Conservation (phyloP, 805 yeast genomes). For the Ogataea dorogensis region DNA sequence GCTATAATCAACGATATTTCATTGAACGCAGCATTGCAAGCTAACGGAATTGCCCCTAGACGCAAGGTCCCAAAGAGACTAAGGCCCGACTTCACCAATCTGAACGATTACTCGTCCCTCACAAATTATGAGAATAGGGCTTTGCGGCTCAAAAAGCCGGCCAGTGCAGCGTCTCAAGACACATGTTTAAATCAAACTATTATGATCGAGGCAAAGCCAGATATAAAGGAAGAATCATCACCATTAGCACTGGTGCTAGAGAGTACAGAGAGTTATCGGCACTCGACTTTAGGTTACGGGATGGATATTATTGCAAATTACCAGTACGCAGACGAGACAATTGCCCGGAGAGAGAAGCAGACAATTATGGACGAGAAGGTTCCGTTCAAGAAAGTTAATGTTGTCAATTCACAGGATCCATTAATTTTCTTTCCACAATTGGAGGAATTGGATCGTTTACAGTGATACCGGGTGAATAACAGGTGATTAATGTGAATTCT, state of each 20-base stretch:
- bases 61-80: conserved; percentile 12
- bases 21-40: conserved; percentile 38
- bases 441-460: conserved; percentile 5
- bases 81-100: conserved; percentile 20
- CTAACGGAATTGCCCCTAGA: conserved; percentile 29
- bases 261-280: conserved; percentile 13
- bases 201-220: conserved; percentile 21
- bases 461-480: conserved; percentile 8
- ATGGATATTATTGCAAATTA: conserved; percentile 22
- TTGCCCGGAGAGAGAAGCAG: conserved; percentile 6
- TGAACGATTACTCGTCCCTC: conserved; percentile 17
- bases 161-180: conserved; percentile 11
- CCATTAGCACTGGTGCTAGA: conserved; percentile 22
- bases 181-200: conserved; percentile 19
- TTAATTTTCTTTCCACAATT: conserved; percentile 5
- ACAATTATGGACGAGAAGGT: conserved; percentile 1
- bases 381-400: conserved; percentile 7
- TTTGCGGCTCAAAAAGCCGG: conserved; percentile 7
- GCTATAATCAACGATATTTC: conserved; percentile 38
- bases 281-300: conserved; percentile 18
- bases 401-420: conserved; percentile 11
- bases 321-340: conserved; percentile 16
- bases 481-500: background rate
- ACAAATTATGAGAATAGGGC: conserved; percentile 21
- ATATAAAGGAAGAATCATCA: conserved; percentile 8